Conservation (phyloP, 371 early-diverging fungal genomes). For the Mucor saturninus region DNA sequence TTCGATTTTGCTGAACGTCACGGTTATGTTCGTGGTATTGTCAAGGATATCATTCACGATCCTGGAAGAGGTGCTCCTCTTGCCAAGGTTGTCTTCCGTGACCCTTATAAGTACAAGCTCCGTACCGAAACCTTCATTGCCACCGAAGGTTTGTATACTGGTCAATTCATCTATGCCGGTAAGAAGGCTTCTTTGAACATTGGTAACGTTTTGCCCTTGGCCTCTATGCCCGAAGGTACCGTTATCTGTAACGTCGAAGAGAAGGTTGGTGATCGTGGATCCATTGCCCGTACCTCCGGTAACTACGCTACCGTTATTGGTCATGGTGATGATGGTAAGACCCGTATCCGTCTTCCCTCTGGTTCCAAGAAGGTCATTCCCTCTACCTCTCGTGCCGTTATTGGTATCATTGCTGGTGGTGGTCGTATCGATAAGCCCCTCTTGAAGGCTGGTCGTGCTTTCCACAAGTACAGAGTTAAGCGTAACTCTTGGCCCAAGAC, state of each 20-base stretch:
- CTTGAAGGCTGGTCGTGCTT: conserved; percentile 99
- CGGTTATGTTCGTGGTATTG: conserved; percentile 96
- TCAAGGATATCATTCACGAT: conserved; percentile 99
- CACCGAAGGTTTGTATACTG: conserved; percentile 99
- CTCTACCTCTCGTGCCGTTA: conserved; percentile 92
- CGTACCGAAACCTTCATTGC: conserved; percentile 95
- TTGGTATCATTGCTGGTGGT: conserved; percentile 99
- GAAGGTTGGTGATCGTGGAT: conserved; percentile 97
- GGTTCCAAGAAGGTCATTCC: conserved; percentile 98
- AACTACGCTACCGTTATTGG: conserved; percentile 99
- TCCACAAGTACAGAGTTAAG: conserved; percentile 98
- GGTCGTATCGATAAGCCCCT: conserved; percentile 99
- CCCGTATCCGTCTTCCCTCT: conserved; percentile 96
- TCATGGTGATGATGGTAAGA: conserved; percentile 98
- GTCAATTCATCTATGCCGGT: conserved; percentile 98
- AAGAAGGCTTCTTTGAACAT: conserved; percentile 96
- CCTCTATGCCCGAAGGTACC: conserved; percentile 99
- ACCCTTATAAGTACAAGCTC: conserved; percentile 81
- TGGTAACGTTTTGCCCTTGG: conserved; percentile 97
- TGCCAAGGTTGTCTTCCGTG: conserved; percentile 81
- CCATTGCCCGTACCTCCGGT: conserved; percentile 97
- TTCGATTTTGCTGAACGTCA: conserved; percentile 97
- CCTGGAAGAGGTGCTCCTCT: conserved; percentile 99
- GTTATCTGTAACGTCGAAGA: conserved; percentile 99
- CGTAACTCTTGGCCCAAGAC: conserved; percentile 99